These are phyloP conservation scores for Purpureocillium takamizusanense DNA, from an alignment of 2,329 filamentous ascomycete genomes.

Conservation along the genomic window DNA sequence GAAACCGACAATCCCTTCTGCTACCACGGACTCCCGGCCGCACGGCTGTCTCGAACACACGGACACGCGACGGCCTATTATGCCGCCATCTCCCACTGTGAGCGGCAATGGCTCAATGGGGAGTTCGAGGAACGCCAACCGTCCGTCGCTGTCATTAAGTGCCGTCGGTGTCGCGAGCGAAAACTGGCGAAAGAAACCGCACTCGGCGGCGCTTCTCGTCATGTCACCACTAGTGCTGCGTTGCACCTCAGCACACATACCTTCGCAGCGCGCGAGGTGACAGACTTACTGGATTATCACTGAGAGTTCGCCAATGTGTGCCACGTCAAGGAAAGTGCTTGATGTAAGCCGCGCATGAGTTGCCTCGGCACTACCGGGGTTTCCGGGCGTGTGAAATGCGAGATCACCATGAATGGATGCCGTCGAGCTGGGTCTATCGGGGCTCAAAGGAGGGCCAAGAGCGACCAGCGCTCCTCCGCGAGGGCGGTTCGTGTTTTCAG, in stretches of 20 bases:
- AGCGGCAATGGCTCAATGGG: conserved; percentile 31
- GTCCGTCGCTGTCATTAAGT: too few species aligned
- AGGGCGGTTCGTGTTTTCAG: conserved; percentile 28
- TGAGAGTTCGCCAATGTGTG: conserved; percentile 15
- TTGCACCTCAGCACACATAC: too few species aligned
- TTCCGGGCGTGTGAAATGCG: conserved; percentile 32
- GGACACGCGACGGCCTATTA: conserved; percentile 39
- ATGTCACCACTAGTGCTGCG: conserved; percentile 32
- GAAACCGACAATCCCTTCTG: conserved; percentile 42
- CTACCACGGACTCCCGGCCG: conserved; percentile 23
- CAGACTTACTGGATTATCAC: conserved; percentile 37
- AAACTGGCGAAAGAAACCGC: conserved; percentile 32
- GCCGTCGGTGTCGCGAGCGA: conserved; percentile 9
- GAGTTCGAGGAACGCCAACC: conserved; percentile 19
- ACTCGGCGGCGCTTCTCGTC: conserved; percentile 28
- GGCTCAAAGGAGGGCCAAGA: conserved; percentile 21
- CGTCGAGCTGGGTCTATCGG: background rate
- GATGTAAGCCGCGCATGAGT: conserved; percentile 34
- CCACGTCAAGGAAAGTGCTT: conserved; percentile 10
- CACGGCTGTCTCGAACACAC: conserved; percentile 17
- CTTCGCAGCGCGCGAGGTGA: background rate
- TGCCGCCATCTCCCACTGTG: conserved; percentile 34
- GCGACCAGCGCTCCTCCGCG: conserved; percentile 37
- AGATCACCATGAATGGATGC: conserved; percentile 24
- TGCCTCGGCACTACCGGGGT: conserved; percentile 24